phyloP scores from a whole-genome alignment of 352 stramenopile species.

The Phytophthora melonis region DNA sequence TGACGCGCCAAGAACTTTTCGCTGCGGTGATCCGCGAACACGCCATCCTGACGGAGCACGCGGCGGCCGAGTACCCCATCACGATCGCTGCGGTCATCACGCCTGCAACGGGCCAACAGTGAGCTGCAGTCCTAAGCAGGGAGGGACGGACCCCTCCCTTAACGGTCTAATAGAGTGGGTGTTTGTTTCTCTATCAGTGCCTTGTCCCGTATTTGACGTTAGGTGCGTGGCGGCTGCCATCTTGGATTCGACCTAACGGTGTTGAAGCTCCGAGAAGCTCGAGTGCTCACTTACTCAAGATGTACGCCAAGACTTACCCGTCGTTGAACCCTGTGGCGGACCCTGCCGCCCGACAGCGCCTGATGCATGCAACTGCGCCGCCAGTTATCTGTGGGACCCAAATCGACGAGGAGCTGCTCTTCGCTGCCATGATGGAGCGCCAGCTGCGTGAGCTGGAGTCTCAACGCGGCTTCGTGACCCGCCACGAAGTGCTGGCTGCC shows the following conservation, averaged over 20 bases:
- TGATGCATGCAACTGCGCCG: conserved; percentile 18
- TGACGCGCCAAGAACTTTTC: conserved; percentile 18
- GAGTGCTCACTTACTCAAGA: background rate
- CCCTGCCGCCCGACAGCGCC: conserved; percentile 18
- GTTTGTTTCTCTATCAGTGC: background rate
- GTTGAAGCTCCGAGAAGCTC: background rate
- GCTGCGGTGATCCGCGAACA: conserved; percentile 15
- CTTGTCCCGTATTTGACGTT: background rate
- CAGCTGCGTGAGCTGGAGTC: conserved; percentile 28
- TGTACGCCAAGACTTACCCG: conserved; percentile 35
- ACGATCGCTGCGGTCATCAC: conserved; percentile 9
- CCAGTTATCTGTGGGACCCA: conserved; percentile 13
- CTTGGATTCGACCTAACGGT: background rate
- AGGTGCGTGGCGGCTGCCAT: background rate
- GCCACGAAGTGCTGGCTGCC: conserved; percentile 24
- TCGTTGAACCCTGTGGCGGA: conserved; percentile 19
- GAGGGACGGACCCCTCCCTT: background rate
- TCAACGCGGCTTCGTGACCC: conserved; percentile 20
- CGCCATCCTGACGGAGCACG: conserved; percentile 14
- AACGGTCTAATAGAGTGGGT: background rate
- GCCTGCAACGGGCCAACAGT: background rate
- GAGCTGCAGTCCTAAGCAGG: background rate
- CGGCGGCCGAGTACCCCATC: conserved; percentile 9
- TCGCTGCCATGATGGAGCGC: conserved; percentile 23
- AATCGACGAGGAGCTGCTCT: conserved; percentile 22